These are phyloP conservation scores for Jaltomata sinuosa DNA, from an alignment of 257 asterid species.

Conservation along the genomic window DNA sequence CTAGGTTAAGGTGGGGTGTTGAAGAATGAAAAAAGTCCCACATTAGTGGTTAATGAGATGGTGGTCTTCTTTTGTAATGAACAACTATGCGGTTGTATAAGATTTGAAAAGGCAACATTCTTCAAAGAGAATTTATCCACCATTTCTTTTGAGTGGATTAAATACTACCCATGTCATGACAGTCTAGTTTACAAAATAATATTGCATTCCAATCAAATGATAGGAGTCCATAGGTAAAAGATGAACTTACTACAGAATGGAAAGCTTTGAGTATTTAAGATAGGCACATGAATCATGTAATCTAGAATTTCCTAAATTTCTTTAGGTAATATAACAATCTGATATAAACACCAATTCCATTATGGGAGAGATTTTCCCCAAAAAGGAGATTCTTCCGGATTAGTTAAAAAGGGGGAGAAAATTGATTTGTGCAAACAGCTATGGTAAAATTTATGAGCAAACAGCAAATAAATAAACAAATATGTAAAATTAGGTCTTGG, in stretches of 20 bases:
- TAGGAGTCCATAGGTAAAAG: conserved; percentile 2
- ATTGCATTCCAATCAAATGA: background rate
- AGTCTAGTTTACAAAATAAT: background rate
- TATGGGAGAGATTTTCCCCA: background rate
- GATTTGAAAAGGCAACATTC: background rate
- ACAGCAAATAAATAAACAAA: background rate
- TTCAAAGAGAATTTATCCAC: background rate
- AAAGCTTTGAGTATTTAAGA: background rate
- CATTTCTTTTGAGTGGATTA: background rate
- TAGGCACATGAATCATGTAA: background rate
- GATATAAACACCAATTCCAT: background rate
- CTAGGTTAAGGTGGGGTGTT: too few species aligned
- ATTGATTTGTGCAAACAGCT: background rate
- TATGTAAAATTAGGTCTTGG: too few species aligned
- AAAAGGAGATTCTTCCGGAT: background rate
- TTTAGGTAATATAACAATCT: background rate
- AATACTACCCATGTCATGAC: background rate
- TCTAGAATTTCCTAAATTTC: background rate
- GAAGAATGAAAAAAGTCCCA: too few species aligned
- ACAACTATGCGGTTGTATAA: background rate
- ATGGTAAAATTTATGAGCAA: background rate
- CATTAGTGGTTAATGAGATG: too few species aligned
- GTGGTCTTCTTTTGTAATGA: background rate
- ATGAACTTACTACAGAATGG: background rate
- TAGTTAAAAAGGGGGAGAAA: background rate